Evolutionary conservation across 352 stramenopile species (phyloP), one percentile per base, ranked within the genome.

Genomic region (Globisporangium nodosum): DNA sequence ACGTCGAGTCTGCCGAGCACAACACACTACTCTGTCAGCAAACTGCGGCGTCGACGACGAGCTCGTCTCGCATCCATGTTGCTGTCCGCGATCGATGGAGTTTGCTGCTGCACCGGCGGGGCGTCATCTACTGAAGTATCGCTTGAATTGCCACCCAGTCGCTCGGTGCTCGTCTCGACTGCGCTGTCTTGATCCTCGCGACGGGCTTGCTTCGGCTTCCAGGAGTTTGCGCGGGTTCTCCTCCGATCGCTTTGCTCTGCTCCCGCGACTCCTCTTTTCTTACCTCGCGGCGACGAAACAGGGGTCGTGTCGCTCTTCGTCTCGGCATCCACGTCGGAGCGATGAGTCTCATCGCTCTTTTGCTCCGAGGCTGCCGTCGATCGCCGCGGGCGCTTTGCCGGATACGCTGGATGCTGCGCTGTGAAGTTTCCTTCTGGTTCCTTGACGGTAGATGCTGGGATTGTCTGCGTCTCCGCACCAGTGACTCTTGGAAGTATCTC

Each of bases 11-110:
- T 37, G 33, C 9, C 33, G 9, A 11, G 12, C 40, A 47, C 15
- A 49, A 4, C 45, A 30, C 49, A n/a, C n/a, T 45, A 35, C 12
- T 24, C 30, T 13, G 45, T 20, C 21, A 65, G 46, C 50, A 60
- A 30, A 56, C 61, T 60, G 51, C 63, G 63, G 21, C 75, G 65
- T 49, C 71, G 69, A 27, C 63, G 57, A 21, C 65, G 71, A 39
- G 50, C 66, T 68, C 65, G 64, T 54, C 62, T 57, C 49, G 68
- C 68, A 39, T 74, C 56, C 51, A 77, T 70, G 4, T 66, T 49
- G 12, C 82, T 64, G 5, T 76, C 56, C 45, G 11, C 18, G 45
- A 6, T 31, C 8, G n/a, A 30, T n/a, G 21, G 45, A 18, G 37
- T 16, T 43, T 43, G 45, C 8, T 11, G n/a, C 45, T 49, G 45